Base-by-base conservation (phyloP, 345 rosid genomes). In the Sisymbrium irio region DNA sequence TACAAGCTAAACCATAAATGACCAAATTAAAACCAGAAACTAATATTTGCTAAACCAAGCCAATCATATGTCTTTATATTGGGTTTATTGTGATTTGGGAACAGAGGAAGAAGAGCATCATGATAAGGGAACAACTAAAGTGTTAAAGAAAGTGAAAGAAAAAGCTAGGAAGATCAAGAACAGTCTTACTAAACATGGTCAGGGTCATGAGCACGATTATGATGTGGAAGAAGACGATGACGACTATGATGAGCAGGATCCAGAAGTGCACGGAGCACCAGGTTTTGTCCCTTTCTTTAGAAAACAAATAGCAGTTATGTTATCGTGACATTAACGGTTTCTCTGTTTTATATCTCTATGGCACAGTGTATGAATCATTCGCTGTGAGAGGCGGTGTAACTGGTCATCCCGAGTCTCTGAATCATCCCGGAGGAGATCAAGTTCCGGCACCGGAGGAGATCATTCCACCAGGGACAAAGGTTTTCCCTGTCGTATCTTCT, bases 81-180 rank as follows among this genome's bases (percentile, higher is more conserved):
- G 4, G 5, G 5, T 49, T 17, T 37, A 36, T 2, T 69, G 37
- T 69, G 71, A 22, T 13, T 33, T 1, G 20, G 37, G 4, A n/a
- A 54, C 78, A 77, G 90, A 70, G 27, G 88, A 82, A 80, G 83
- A 82, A 55, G 85, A 83, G 50, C 79, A 84, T 47, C 83, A 77
- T 9, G 83, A 77, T 25, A 92, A 81, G 55, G 87, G 84, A 79
- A 79, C 89, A 5, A 46, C 79, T 39, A 74, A 69, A 46, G 91
- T 90, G 56, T n/a, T 95, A 65, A 83, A 77, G 83, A 90, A 86
- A 75, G 92, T 87, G 69, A 95, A 87, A 57, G 91, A 78, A 4
- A 91, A 85, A 74, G 97, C 97, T 3, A 89, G 72, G 85, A 88
- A 85, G 81, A 82, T 93, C 27, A 94, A 85, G 80, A 85, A 88